Evolutionary conservation across 1,284 basidiomycete genomes (phyloP).

Genomic region (Fomes fomentarius): DNA sequence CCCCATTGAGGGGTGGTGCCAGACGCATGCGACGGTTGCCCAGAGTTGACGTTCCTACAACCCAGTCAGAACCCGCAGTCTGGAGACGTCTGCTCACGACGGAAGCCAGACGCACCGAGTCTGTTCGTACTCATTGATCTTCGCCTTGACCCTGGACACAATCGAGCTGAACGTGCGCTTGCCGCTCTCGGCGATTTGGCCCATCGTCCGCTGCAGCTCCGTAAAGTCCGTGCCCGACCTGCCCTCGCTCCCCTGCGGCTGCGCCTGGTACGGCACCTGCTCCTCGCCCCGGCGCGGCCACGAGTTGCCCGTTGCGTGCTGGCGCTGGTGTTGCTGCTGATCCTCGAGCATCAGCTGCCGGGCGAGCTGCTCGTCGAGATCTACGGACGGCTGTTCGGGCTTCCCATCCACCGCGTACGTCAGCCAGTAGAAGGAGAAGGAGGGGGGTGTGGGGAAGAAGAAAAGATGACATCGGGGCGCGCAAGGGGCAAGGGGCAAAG

Average conservation of each 20-base stretch:
- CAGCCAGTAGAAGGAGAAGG: no score
- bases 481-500: not conserved
- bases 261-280: slow-evolving; percentile 27
- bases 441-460: not conserved
- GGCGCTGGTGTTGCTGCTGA: slow-evolving; percentile 42
- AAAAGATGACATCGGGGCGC: not conserved
- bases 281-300: slow-evolving; percentile 29
- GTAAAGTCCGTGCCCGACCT: slow-evolving; percentile 52
- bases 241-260: slow-evolving; percentile 17
- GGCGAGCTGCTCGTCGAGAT: slow-evolving; percentile 77
- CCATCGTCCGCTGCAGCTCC: slow-evolving; percentile 74
- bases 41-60: slow-evolving; percentile 2
- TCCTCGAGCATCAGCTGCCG: slow-evolving; percentile 71
- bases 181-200: slow-evolving; percentile 75
- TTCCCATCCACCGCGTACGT: no score
- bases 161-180: slow-evolving; percentile 76
- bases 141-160: slow-evolving; percentile 75
- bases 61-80: not conserved
- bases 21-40: slow-evolving; percentile 15
- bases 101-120: slow-evolving; percentile 28
- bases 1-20: slow-evolving; percentile 24
- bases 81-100: no score
- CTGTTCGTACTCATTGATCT: slow-evolving; percentile 78
- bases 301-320: slow-evolving; percentile 28
- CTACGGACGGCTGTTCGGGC: slow-evolving; percentile 29